Evolutionary conservation across 2,329 filamentous ascomycete species (phyloP), one percentile per base, ranked within the genome.

Genomic region (Paracoccidioides brasiliensis): DNA sequence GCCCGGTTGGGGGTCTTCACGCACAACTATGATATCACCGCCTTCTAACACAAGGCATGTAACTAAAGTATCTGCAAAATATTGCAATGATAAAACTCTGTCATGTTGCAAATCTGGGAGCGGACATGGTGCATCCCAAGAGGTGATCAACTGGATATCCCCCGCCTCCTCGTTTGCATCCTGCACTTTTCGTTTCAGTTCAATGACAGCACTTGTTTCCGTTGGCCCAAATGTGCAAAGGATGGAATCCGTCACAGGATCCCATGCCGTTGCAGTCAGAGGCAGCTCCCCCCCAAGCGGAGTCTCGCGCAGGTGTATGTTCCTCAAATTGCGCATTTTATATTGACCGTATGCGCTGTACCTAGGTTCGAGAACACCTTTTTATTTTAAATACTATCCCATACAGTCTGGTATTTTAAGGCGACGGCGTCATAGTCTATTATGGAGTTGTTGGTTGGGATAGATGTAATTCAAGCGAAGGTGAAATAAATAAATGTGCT

Each of bases 81-180:
- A 85, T 69, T 96, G 90, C 56, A 96, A 74, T 65, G 78, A 83
- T 55, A 95, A 71, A 57, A 97, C 79, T 60, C 79, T 79, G 72
- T 98, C 93, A 64, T 82, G 82, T 53, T 76, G 69, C 61, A 95
- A 74, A 64, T 90, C 83, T 57, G 89, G 88, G 57, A 82, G 81
- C 54, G 89, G 87, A 65, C 84, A 89, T 55, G 84, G 85, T 15
- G 88, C 87, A 74, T 95, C 88, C 93, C 93, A 98, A 42, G 86
- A 87, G 56, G 90, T 85, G 64, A 97, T 82, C 51, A 69, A 70
- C 58, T 73, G 67, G 54, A 71, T 69, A 42, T 73, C 67, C 41
- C 77, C 66, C 59, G 67, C 64, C 57, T 62, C 62, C 22, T 1
- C 22, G 22, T 22, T 22, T 56, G 66, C 62, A 62, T 70, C 66